A percentile compares a stretch with the other conserved stretches of the same genome.
These are phyloP conservation scores for Calocera viscosa DNA, from an alignment of 768 basidiomycete species.

Conservation along the genomic window DNA sequence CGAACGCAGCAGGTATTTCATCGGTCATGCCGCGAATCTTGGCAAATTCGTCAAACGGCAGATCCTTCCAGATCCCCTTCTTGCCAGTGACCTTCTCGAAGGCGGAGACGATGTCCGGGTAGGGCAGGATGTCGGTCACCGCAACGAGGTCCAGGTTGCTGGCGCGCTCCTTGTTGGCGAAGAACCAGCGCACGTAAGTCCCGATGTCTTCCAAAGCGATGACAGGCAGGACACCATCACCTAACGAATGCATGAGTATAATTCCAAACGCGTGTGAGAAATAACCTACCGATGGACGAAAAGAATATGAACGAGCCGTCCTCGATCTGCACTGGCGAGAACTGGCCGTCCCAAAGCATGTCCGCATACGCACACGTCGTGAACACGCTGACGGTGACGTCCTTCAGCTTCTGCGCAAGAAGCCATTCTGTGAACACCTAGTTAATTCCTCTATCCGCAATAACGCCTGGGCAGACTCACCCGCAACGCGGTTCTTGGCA, in stretches of 20 bases:
- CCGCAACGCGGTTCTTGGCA: neutral
- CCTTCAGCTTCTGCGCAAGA: neutral
- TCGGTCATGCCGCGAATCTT: conserved; percentile 20
- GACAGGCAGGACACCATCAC: neutral
- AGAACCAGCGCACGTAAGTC: neutral
- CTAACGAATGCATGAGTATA: neutral
- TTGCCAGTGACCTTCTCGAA: conserved; percentile 32
- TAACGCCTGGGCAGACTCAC: neutral
- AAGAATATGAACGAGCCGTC: conserved; percentile 35
- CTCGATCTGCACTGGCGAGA: conserved; percentile 27
- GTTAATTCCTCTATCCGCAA: neutral
- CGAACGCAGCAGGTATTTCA: conserved; percentile 7
- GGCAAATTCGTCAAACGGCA: conserved; percentile 29
- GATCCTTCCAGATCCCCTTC: conserved; percentile 27
- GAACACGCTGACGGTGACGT: neutral
- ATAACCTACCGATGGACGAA: conserved; percentile 22
- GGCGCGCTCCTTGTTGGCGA: conserved; percentile 18
- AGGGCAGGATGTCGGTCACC: conserved; percentile 31
- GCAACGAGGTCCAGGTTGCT: conserved; percentile 30
- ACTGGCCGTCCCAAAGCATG: conserved; percentile 24
- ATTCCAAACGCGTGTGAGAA: too few species aligned
- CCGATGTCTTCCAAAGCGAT: conserved; percentile 6
- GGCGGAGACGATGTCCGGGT: conserved; percentile 29
- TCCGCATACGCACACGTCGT: neutral
- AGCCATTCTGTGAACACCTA: neutral